Conservation (phyloP, 768 basidiomycete species). For the Arthromyces matolae region DNA sequence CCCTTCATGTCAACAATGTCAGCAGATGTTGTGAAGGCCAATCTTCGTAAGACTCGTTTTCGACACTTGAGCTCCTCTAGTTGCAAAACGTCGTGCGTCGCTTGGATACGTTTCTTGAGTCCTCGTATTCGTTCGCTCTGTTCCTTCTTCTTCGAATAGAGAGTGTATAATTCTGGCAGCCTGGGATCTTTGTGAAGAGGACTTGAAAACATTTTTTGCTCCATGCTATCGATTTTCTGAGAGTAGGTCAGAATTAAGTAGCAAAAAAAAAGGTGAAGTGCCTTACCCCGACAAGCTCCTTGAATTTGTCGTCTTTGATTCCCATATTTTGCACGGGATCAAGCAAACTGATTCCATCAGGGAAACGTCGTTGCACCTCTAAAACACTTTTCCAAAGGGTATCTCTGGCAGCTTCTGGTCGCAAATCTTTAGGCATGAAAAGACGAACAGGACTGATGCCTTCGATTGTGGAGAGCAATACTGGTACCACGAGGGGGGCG, state of each 20-base stretch:
- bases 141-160: slow-evolving; percentile 75
- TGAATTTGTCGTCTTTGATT: slow-evolving; percentile 93
- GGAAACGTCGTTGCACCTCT: slow-evolving; percentile 90
- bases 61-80: slow-evolving; percentile 94
- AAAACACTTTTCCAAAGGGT: slow-evolving; percentile 86
- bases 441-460: slow-evolving; percentile 84
- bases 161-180: slow-evolving; percentile 76
- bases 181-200: slow-evolving; percentile 76
- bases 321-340: slow-evolving; percentile 95
- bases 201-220: slow-evolving; percentile 77
- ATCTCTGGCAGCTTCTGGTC: slow-evolving; percentile 69
- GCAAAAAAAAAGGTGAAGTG: not conserved
- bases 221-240: slow-evolving; percentile 90
- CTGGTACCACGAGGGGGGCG: slow-evolving; percentile 81
- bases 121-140: slow-evolving; percentile 65
- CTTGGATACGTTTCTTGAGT: slow-evolving; percentile 81
- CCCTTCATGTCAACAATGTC: slow-evolving; percentile 99
- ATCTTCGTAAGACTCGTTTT: slow-evolving; percentile 87
- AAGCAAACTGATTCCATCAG: slow-evolving; percentile 78
- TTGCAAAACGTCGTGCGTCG: slow-evolving; percentile 90
- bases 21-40: slow-evolving; percentile 83
- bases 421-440: slow-evolving; percentile 85
- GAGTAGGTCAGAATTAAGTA: not conserved
- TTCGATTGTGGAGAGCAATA: slow-evolving; percentile 83
- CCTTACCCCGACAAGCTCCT: slow-evolving; percentile 73